Evolutionary conservation across 352 stramenopile genomes (phyloP), one percentile per base, ranked within the genome.

Genomic region (Thalassiosira allenii): DNA sequence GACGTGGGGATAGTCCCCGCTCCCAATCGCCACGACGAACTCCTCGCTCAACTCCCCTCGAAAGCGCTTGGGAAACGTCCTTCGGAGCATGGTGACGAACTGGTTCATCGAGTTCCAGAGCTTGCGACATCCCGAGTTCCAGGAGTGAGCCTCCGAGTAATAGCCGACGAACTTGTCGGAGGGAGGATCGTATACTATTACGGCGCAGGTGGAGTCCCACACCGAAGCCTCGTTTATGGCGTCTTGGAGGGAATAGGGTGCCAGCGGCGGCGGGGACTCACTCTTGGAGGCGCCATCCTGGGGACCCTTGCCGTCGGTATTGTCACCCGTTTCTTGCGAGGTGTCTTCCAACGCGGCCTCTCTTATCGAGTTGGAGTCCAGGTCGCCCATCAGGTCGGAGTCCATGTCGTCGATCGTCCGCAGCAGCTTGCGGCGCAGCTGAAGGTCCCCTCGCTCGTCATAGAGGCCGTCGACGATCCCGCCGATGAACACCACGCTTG

Each of bases 1-100:
- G 30, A 47, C 20, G 12, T 65, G 29, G 12, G 71, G 27, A 32
- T 71, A 74, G 29, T 80, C 71, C 4, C 71, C 71, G 17, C 23
- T 30, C 23, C 30, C 63, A n/a, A 80, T 51, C 25, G 71, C 27
- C 3, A 80, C 54, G 3, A 57, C 53, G 12, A 67, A 64, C 33
- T 67, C 51, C 20, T 17, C 44, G 8, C 43, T 53, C 14, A 1
- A 47, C 20, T 30, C 44, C 9, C n/a, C 8, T 3, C 20, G 30
- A 37, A 74, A 74, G 0, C 64, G 29, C 14, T 64, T 49, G 17
- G 49, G 64, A 41, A 64, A 64, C 1, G 34, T 43, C 11, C 8
- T 52, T 14, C 64, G 27, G 30, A 74, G 23, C 11, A 54, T 12
- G 23, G 9, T 54, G 1, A 64, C 49, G 8, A 47, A 17, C 8